Evolutionary conservation across 306 rosid species (phyloP).

Genomic region (Benincasa hispida): DNA sequence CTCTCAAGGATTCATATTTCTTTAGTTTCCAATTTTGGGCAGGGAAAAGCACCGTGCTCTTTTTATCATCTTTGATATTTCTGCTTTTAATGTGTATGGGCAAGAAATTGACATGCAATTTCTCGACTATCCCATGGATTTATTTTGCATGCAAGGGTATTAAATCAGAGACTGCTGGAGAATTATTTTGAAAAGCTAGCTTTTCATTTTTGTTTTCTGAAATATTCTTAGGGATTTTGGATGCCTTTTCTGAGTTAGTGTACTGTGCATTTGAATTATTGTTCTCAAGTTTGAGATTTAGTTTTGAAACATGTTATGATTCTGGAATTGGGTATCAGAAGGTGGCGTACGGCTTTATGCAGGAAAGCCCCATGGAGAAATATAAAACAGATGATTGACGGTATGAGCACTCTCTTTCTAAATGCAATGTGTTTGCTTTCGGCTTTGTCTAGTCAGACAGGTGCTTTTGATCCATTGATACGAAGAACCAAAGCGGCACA

Average conservation of each 20-base stretch:
- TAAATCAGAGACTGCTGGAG: neutral
- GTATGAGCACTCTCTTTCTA: neutral
- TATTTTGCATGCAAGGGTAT: neutral
- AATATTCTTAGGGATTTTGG: neutral
- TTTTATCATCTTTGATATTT: neutral
- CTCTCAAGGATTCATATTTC: neutral
- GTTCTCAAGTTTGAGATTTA: neutral
- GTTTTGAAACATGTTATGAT: neutral
- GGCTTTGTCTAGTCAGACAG: constrained; percentile 34
- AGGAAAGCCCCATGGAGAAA: neutral
- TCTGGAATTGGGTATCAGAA: neutral
- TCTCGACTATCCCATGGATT: neutral
- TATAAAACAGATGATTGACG: neutral
- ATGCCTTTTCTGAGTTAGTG: neutral
- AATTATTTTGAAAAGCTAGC: neutral
- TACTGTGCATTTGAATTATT: neutral
- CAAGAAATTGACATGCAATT: constrained; percentile 1
- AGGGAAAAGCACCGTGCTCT: neutral
- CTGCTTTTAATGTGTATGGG: neutral
- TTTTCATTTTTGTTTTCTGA: neutral
- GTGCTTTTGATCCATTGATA: constrained; percentile 34
- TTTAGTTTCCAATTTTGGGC: neutral
- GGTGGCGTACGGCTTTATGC: neutral
- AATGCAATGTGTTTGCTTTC: constrained; percentile 26
- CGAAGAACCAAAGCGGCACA: constrained; percentile 1